These are phyloP conservation scores for Ceratocystis alfenasii DNA, from an alignment of 2,329 filamentous ascomycete genomes.

Conservation along the genomic window DNA sequence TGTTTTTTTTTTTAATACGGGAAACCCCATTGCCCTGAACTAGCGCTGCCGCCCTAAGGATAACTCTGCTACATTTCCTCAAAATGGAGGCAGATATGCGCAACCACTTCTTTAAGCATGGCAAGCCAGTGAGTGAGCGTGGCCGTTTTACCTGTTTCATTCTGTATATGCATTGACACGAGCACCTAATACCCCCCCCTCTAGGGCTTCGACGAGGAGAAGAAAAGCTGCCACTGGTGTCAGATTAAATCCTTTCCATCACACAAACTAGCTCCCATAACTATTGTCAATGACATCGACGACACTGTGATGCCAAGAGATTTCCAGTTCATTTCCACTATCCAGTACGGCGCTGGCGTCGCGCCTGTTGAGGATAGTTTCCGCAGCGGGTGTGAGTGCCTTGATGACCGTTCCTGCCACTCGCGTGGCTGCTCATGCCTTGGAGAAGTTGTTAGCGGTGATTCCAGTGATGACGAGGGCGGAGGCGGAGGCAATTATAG, in stretches of 20 bases:
- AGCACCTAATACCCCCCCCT: neutral
- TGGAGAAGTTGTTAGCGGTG: conserved; percentile 45
- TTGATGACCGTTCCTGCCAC: conserved; percentile 50
- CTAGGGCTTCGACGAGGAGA: conserved; percentile 32
- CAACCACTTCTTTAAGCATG: conserved; percentile 42
- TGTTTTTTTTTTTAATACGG: too few species aligned
- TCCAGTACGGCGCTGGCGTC: conserved; percentile 49
- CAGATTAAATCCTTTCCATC: conserved; percentile 45
- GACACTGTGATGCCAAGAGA: conserved; percentile 43
- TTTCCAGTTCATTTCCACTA: conserved; percentile 58
- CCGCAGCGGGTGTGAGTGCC: conserved; percentile 57
- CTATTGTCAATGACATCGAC: conserved; percentile 53
- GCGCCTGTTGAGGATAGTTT: conserved; percentile 48
- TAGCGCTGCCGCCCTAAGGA: neutral
- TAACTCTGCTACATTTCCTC: neutral
- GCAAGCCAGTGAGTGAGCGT: conserved; percentile 28
- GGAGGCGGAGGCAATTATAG: conserved; percentile 24
- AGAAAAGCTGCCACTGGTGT: conserved; percentile 46
- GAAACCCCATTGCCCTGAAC: neutral
- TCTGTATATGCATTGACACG: neutral
- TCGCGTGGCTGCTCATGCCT: conserved; percentile 58
- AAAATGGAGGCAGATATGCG: conserved; percentile 38
- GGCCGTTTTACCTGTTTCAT: neutral
- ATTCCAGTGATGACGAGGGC: conserved; percentile 30
- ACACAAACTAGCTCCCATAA: conserved; percentile 41